These are phyloP conservation scores for Liriodendron chinense DNA, from an alignment of 164 flowering plant genomes.

Conservation along the genomic window DNA sequence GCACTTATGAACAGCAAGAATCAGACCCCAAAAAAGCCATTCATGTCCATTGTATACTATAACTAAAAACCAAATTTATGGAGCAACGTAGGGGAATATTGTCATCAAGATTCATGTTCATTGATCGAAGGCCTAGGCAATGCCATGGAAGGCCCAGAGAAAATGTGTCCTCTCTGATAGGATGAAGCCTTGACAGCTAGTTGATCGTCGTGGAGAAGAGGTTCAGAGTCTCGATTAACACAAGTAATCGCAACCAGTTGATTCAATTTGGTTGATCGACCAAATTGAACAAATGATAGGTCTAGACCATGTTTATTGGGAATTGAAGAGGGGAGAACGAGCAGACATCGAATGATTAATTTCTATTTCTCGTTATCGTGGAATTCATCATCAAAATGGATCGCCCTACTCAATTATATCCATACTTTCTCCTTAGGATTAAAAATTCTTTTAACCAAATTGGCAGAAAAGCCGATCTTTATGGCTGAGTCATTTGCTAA, in stretches of 20 bases:
- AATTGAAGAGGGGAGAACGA: too few species aligned
- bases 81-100: neutral
- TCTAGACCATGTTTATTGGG: too few species aligned
- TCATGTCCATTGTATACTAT: neutral
- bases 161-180: constrained; percentile 49
- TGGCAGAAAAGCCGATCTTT: too few species aligned
- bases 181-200: constrained; percentile 31
- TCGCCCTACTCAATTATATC: too few species aligned
- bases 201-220: constrained; percentile 44
- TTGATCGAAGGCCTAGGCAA: constrained; percentile 44
- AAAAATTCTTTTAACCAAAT: too few species aligned
- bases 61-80: neutral
- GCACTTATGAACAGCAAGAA: neutral
- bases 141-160: constrained; percentile 44
- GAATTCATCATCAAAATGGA: too few species aligned
- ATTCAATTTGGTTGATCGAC: too few species aligned
- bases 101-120: constrained; percentile 4
- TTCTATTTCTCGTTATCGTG: too few species aligned
- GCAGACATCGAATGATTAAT: too few species aligned
- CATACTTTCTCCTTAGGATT: too few species aligned
- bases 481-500: too few species aligned
- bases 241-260: constrained; percentile 26
- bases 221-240: constrained; percentile 38
- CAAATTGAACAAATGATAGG: too few species aligned
- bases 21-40: neutral